Evolutionary conservation across 176 grass and related monocot genomes (phyloP).

Genomic region (Carex kokanica): DNA sequence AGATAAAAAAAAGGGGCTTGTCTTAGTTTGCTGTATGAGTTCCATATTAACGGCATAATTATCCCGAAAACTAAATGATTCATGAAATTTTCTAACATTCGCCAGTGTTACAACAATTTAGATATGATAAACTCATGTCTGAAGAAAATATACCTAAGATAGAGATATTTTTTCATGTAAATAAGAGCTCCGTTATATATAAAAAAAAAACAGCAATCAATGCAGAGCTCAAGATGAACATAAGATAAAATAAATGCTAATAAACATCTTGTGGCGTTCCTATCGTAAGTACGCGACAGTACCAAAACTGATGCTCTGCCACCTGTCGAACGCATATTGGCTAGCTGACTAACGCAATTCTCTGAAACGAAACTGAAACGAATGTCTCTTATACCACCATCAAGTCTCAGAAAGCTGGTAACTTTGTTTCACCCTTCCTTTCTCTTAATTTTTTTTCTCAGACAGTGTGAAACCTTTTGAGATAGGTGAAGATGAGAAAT

Average conservation of each 20-base stretch:
- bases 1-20: background rate
- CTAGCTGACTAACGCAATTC: background rate
- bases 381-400: background rate
- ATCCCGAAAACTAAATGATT: background rate
- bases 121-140: background rate
- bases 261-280: background rate
- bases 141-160: background rate
- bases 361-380: background rate
- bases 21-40: background rate
- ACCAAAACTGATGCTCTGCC: background rate
- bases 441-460: background rate
- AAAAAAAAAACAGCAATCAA: background rate
- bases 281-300: background rate
- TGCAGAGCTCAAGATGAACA: background rate
- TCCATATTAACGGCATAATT: background rate
- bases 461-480: background rate
- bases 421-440: background rate
- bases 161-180: background rate
- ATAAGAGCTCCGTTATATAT: background rate
- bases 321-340: background rate
- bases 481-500: background rate
- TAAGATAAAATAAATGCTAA: background rate
- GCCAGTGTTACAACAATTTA: background rate
- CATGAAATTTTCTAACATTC: background rate
- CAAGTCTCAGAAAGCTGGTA: background rate